Evolutionary conservation across 495 filamentous ascomycete species (phyloP).

Genomic region (Aspergillus nanangensis): DNA sequence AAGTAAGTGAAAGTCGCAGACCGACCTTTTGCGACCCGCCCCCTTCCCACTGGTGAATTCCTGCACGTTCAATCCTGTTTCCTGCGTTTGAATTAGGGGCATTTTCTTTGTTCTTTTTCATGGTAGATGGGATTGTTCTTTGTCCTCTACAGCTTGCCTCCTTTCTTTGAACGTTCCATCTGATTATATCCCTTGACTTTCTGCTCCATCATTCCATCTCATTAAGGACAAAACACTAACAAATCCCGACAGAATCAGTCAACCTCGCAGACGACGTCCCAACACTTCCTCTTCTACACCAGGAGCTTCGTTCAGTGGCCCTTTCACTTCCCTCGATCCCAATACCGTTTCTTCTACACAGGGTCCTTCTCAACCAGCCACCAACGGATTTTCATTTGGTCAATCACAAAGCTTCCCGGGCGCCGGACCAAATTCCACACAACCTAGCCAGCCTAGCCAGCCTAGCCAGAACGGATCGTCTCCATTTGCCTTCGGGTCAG

Average conservation of each 20-base stretch:
- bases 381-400: conserved; percentile 40
- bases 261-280: conserved; percentile 27
- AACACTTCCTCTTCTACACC: conserved; percentile 15
- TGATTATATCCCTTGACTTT: conserved; percentile 2
- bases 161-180: neutral
- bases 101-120: too few species aligned
- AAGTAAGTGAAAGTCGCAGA: conserved; percentile 44
- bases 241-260: conserved; percentile 28
- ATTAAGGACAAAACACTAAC: conserved; percentile 8
- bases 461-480: conserved; percentile 25
- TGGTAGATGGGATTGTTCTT: neutral
- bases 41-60: neutral
- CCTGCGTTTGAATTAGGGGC: too few species aligned
- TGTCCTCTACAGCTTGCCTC: neutral
- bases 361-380: conserved; percentile 18
- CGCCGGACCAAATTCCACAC: conserved; percentile 21
- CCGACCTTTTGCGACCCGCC: conserved; percentile 14
- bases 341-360: conserved; percentile 26
- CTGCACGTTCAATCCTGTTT: too few species aligned
- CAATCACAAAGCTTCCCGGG: conserved; percentile 47
- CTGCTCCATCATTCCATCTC: neutral
- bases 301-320: conserved; percentile 22
- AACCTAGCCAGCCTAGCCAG: too few species aligned
- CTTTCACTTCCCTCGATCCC: conserved; percentile 23
- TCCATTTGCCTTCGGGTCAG: conserved; percentile 37